Evolutionary conservation across 2,329 filamentous ascomycete species (phyloP).

Genomic region (Ophiostoma sp.): DNA sequence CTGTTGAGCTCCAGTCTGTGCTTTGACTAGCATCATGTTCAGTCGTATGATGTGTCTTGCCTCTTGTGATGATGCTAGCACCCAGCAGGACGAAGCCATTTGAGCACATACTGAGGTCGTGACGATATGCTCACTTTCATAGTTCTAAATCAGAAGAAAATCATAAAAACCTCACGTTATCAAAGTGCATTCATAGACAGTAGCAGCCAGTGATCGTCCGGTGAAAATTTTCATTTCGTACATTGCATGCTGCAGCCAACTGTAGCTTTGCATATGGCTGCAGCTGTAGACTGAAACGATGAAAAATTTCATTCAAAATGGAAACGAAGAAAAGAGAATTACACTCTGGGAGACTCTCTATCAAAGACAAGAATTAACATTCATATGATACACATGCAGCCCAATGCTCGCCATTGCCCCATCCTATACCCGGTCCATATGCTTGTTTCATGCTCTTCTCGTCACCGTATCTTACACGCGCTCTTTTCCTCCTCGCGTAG

Average conservation of each 20-base stretch:
- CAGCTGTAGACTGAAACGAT: not conserved
- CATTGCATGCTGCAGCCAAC: not conserved
- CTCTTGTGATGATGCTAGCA: no score
- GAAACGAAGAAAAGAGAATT: not conserved
- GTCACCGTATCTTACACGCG: slow-evolving; percentile 7
- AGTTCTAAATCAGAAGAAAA: not conserved
- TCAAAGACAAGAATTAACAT: not conserved
- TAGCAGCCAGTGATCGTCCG: not conserved
- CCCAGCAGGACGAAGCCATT: no score
- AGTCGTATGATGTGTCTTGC: no score
- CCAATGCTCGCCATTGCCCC: no score
- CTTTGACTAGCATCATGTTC: no score
- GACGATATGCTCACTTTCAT: not conserved
- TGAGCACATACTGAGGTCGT: no score
- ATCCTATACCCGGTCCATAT: slow-evolving; percentile 8
- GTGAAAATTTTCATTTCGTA: not conserved
- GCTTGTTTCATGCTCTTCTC: slow-evolving; percentile 11
- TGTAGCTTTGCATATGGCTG: not conserved
- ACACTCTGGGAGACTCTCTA: not conserved
- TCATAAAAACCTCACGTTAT: no score
- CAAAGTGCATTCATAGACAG: no score
- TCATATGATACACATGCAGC: no score
- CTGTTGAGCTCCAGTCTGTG: not conserved
- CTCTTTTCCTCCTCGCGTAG: not conserved
- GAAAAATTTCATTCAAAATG: not conserved